Evolutionary conservation across 2,329 filamentous ascomycete genomes (phyloP), one percentile per base, ranked within the genome.

Genomic region (Aspergillus sp.): DNA sequence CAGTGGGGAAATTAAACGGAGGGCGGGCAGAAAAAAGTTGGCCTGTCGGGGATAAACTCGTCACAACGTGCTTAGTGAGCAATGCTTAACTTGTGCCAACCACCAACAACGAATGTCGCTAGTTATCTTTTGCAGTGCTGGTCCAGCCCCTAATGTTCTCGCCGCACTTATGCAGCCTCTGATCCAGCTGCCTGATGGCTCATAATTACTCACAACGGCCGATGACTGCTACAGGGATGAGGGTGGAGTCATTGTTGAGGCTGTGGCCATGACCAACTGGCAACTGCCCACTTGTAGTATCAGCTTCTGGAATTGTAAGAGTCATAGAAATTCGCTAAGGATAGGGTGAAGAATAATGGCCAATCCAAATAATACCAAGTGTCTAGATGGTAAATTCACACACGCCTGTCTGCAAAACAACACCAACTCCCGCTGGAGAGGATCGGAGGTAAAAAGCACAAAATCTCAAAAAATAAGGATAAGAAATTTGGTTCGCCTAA

Each of bases 351-450:
- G 44, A 56, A 47, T 35, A 57, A 25, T 47, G 57, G 25, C 45
- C 55, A 51, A 56, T 57, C 54, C 53, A 46, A 57, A 58, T 52
- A 55, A 57, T 46, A 56, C 46, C 23, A 56, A 58, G 56, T 55
- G 27, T 64, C 61, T 62, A 63, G 52, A 31, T 57, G 52, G 56
- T 49, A 59, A 31, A 51, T 55, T 59, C 50, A 59, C 54, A 62
- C 47, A 50, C 56, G 54, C 61, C 54, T 45, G 49, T 61, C 55
- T 66, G 53, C 52, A 67, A 61, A 57, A 59, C 66, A 65, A 62
- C 64, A 68, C 66, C 65, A 72, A 73, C 69, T 68, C 71, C 70
- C 67, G 70, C 69, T 72, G 62, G 65, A 71, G 65, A 64, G 59
- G 66, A 66, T 58, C 49, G 55, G 56, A 64, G 49, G 54, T 46